Base-by-base conservation (phyloP, 1,139 yeast genomes). In the Kodamaea sp. region DNA sequence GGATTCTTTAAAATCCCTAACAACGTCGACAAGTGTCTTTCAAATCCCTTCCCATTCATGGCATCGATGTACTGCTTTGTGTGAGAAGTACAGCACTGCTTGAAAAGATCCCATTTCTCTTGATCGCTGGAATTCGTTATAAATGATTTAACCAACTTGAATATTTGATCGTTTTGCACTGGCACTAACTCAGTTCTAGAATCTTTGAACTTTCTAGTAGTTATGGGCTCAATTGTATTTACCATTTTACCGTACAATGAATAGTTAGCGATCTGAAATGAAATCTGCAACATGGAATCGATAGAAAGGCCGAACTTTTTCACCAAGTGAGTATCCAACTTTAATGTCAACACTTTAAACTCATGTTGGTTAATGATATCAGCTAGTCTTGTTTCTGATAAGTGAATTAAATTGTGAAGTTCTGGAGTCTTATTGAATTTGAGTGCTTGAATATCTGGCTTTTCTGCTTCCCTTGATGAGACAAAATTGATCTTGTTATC, bases 331-430 rank as follows among this genome's bases (percentile, higher is more conserved):
- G 76, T 59, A 53, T 69, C 67, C 46, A 77, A 50, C 42, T 65
- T 67, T 34, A 70, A 47, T 28, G 55, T 57, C 37, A 63, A 47
- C 3, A 77, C 72, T 32, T 69, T 65, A 41, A 76, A 76, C 44
- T 80, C 82, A 58, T 83, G 88, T 48, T 83, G 87, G 44, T 80
- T 75, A 34, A 84, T 81, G 45, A 83, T 67, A 58, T 84, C 94
- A 2, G 90, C 83, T 42, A 84, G 63, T 44, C 89, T 71, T 0
- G 90, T 84, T 53, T 84, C 92, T 1, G 89, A 80, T 25, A 83
- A 64, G 57, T 80, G 89, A 21, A 84, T 76, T 20, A 78, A 64
- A 38, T 59, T 62, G 33, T 57, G 60, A 22, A 70, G 53, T 34
- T 67, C 73, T 0, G 66, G 67, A 5, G 83, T 73, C 41, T 75